These are phyloP conservation scores for Aphanomyces invadans DNA, from an alignment of 352 stramenopile species.

Conservation along the genomic window DNA sequence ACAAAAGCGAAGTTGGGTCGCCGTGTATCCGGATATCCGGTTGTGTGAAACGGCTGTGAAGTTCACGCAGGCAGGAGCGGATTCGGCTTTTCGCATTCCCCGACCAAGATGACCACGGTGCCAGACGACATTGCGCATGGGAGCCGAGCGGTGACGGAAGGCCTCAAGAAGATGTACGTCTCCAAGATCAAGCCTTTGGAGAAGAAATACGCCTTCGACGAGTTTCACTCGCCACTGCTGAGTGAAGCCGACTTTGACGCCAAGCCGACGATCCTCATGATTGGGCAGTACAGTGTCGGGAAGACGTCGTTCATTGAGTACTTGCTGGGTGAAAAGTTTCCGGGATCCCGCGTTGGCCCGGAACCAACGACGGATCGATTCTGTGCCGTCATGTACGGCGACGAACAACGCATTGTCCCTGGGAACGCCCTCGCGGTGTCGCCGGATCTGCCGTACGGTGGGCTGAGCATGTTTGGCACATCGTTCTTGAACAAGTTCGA, in stretches of 20 bases:
- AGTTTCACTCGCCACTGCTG: constrained; percentile 90
- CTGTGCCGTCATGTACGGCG: constrained; percentile 95
- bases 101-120: background rate
- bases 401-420: constrained; percentile 94
- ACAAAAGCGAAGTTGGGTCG: background rate
- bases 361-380: constrained; percentile 99
- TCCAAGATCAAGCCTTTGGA: constrained; percentile 76
- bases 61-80: background rate
- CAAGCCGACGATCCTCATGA: constrained; percentile 97
- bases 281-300: constrained; percentile 96
- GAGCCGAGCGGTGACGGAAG: constrained; percentile 63
- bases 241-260: constrained; percentile 94
- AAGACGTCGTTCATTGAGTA: constrained; percentile 99
- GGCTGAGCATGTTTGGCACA: constrained; percentile 95
- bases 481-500: constrained; percentile 98
- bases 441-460: constrained; percentile 90
- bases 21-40: constrained; percentile 1
- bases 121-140: constrained; percentile 49
- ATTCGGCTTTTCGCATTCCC: background rate
- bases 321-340: constrained; percentile 94
- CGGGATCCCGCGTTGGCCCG: constrained; percentile 93
- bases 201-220: constrained; percentile 89
- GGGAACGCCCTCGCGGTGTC: constrained; percentile 95
- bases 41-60: background rate
- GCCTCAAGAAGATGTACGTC: constrained; percentile 73